Conservation (phyloP, 495 filamentous ascomycete genomes). For the Cladorrhinum samala region DNA sequence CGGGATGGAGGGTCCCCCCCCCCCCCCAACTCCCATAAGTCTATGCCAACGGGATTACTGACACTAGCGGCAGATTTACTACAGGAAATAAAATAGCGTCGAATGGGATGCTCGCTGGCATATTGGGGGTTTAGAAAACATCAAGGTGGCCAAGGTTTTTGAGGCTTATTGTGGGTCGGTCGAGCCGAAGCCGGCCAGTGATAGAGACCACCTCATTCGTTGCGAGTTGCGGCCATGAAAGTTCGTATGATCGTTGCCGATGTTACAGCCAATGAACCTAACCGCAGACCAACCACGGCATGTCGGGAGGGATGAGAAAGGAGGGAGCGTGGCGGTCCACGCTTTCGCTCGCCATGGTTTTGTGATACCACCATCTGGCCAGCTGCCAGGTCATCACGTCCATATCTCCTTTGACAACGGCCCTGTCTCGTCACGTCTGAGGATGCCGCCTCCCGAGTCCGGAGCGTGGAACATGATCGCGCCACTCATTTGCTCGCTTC, state of each 20-base stretch:
- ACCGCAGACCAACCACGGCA: conserved; percentile 7
- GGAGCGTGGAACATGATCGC: conserved; percentile 18
- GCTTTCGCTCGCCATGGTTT: conserved; percentile 6
- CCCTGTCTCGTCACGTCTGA: conserved; percentile 8
- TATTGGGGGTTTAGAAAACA: background rate
- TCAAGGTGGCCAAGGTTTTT: background rate
- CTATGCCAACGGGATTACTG: conserved; percentile 24
- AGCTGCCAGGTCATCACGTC: conserved; percentile 13
- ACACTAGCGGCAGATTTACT: conserved; percentile 53
- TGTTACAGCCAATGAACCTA: conserved; percentile 10
- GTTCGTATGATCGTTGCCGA: conserved; percentile 12
- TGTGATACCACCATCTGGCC: conserved; percentile 12
- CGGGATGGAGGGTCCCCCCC: too few species aligned
- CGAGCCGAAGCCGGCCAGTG: conserved; percentile 10
- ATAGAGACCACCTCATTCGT: conserved; percentile 4
- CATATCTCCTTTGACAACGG: conserved; percentile 14
- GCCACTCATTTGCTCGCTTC: conserved; percentile 9
- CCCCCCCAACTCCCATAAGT: background rate
- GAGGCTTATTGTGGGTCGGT: conserved; percentile 1
- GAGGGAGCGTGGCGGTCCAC: background rate
- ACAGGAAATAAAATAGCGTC: conserved; percentile 49
- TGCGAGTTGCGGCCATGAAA: background rate
- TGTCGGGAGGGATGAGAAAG: conserved; percentile 5
- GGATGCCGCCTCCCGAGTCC: conserved; percentile 14
- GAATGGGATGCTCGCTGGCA: background rate